Evolutionary conservation across 2,329 filamentous ascomycete species (phyloP).

Genomic region (Botrytis byssoidea): DNA sequence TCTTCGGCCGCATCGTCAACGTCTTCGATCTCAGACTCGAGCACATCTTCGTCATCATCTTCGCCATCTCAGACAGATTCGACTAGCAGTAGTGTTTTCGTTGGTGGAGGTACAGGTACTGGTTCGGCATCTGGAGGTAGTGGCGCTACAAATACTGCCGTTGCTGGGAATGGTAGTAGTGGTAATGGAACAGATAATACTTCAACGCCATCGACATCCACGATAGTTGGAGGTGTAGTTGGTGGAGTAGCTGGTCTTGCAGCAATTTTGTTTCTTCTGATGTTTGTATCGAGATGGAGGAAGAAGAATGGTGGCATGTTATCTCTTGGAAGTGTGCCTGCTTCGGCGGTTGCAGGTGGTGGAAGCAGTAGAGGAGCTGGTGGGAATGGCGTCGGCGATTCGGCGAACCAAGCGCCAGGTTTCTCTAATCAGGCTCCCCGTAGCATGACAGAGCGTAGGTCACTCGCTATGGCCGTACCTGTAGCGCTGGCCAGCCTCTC

Average conservation of each 20-base stretch:
- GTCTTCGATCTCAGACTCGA: constrained; percentile 8
- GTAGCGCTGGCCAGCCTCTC: constrained; percentile 49
- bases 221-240: constrained; percentile 37
- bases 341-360: constrained; percentile 38
- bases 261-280: constrained; percentile 53
- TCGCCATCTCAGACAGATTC: constrained; percentile 18
- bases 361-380: constrained; percentile 41
- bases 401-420: constrained; percentile 29
- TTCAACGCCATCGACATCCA: constrained; percentile 31
- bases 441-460: constrained; percentile 49
- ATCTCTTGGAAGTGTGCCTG: constrained; percentile 42
- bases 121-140: constrained; percentile 10
- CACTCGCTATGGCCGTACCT: constrained; percentile 48
- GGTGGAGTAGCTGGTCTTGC: constrained; percentile 54
- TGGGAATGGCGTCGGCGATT: constrained; percentile 35
- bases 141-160: constrained; percentile 27
- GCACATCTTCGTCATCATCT: constrained; percentile 13
- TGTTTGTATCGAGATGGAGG: constrained; percentile 55
- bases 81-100: constrained; percentile 20
- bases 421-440: constrained; percentile 28
- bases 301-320: constrained; percentile 47
- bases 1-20: constrained; percentile 22
- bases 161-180: constrained; percentile 26
- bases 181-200: constrained; percentile 21
- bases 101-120: constrained; percentile 23